Conservation (phyloP, 805 yeast genomes). For the Wickerhamiella slavikovae region DNA sequence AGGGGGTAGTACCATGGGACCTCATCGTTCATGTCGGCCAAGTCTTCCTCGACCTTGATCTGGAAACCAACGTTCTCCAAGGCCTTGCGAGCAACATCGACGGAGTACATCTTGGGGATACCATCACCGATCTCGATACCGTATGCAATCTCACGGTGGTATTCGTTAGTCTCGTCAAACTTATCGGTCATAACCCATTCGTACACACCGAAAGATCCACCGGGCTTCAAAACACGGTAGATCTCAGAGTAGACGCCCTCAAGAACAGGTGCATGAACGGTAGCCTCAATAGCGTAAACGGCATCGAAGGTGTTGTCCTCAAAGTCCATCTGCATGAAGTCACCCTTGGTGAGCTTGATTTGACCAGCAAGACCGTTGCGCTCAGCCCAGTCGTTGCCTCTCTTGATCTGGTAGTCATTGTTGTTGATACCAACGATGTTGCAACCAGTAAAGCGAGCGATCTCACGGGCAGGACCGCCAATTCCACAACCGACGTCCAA, state of each 20-base stretch:
- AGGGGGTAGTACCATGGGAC: constrained; percentile 97
- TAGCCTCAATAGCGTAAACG: constrained; percentile 95
- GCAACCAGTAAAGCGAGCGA: constrained; percentile 75
- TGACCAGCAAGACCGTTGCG: constrained; percentile 45
- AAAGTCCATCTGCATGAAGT: constrained; percentile 97
- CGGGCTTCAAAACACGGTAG: constrained; percentile 89
- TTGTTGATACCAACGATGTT: constrained; percentile 79
- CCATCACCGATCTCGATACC: constrained; percentile 98
- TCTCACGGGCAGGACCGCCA: constrained; percentile 98
- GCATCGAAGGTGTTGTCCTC: constrained; percentile 81
- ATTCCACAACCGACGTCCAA: constrained; percentile 98
- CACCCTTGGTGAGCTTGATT: constrained; percentile 82
- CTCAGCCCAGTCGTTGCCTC: constrained; percentile 67
- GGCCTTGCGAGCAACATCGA: constrained; percentile 74
- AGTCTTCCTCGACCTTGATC: constrained; percentile 50
- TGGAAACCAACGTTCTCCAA: constrained; percentile 74
- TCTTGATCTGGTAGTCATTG: constrained; percentile 85
- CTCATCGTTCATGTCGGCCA: constrained; percentile 63
- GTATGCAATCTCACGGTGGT: constrained; percentile 85
- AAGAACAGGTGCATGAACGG: constrained; percentile 90
- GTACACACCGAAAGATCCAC: constrained; percentile 93
- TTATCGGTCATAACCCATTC: constrained; percentile 98
- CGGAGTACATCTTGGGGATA: constrained; percentile 87
- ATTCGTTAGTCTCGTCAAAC: constrained; percentile 70
- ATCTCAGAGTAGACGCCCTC: constrained; percentile 93